These are phyloP conservation scores for Entomortierella beljakovae DNA, from an alignment of 192 early-diverging fungal species.

Conservation along the genomic window DNA sequence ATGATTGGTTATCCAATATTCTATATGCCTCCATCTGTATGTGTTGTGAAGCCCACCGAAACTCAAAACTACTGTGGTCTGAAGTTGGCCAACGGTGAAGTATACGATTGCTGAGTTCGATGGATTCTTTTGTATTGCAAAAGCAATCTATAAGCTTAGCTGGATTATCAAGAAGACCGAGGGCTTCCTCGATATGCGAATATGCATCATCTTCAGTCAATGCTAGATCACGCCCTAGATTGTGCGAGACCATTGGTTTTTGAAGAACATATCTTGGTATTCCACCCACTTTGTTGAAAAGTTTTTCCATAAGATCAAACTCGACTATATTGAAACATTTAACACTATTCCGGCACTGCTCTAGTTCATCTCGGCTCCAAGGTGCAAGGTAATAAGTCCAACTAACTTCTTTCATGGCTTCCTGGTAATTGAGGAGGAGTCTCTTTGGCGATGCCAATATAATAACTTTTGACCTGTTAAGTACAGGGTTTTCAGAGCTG, in stretches of 20 bases:
- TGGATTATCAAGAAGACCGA: background rate
- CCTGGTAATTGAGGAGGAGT: conserved; percentile 16
- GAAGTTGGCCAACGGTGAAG: conserved; percentile 31
- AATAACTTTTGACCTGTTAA: conserved; percentile 2
- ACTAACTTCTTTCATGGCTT: conserved; percentile 3
- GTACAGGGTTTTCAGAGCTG: conserved; percentile 7
- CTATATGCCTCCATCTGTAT: background rate
- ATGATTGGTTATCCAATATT: too few relatives aligned
- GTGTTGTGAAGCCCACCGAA: background rate
- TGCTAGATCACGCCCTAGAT: too few relatives aligned
- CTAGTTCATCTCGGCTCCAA: conserved; percentile 14
- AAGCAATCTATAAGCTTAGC: conserved; percentile 23
- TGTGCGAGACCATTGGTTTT: too few relatives aligned
- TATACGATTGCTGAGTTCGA: conserved; percentile 19
- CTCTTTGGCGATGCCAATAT: conserved; percentile 28
- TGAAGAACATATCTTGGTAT: conserved; percentile 32
- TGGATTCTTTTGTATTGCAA: background rate
- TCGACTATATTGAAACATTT: conserved; percentile 13
- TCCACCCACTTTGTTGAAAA: conserved; percentile 25
- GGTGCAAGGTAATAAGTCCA: conserved; percentile 23
- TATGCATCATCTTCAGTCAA: background rate
- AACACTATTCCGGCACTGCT: conserved; percentile 3
- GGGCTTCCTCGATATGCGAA: conserved; percentile 2
- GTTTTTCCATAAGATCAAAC: conserved; percentile 1
- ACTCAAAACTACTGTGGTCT: background rate